Evolutionary conservation across 2,329 filamentous ascomycete species (phyloP).

Genomic region (Bipolaris bicolor): DNA sequence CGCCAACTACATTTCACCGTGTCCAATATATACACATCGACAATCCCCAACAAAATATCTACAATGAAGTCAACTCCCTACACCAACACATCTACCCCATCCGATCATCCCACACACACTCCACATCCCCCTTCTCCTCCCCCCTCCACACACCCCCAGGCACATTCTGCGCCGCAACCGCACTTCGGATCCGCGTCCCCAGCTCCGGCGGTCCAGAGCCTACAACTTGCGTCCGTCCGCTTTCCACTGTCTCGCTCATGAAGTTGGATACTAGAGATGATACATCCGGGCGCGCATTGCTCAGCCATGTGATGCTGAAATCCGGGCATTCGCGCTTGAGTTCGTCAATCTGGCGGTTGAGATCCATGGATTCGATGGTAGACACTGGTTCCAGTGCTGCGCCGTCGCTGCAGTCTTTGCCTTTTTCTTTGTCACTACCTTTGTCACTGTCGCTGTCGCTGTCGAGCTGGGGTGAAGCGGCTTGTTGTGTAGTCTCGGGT

Average conservation of each 20-base stretch:
- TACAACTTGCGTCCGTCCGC: constrained; percentile 4
- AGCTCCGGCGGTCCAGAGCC: constrained; percentile 1
- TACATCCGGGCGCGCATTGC: constrained; percentile 7
- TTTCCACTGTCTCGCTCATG: constrained; percentile 9
- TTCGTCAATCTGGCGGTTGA: constrained; percentile 3
- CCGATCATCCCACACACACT: constrained; percentile 15
- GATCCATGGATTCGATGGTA: background rate
- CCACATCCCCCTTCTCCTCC: constrained; percentile 6
- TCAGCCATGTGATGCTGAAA: constrained; percentile 10
- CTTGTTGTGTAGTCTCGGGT: background rate
- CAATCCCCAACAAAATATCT: no score
- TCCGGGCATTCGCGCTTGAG: constrained; percentile 1
- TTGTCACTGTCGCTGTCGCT: background rate
- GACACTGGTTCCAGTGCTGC: background rate
- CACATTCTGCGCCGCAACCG: constrained; percentile 10
- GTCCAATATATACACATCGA: no score
- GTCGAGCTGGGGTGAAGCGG: background rate
- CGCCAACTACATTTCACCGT: no score
- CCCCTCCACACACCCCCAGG: constrained; percentile 9
- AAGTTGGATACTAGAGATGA: background rate
- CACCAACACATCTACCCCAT: constrained; percentile 5
- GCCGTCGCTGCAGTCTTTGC: background rate
- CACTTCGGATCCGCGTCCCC: constrained; percentile 7
- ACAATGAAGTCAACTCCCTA: background rate
- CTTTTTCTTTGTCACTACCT: background rate